These are phyloP conservation scores for Thraustochytrium sp. DNA, from an alignment of 352 stramenopile genomes.

Conservation along the genomic window DNA sequence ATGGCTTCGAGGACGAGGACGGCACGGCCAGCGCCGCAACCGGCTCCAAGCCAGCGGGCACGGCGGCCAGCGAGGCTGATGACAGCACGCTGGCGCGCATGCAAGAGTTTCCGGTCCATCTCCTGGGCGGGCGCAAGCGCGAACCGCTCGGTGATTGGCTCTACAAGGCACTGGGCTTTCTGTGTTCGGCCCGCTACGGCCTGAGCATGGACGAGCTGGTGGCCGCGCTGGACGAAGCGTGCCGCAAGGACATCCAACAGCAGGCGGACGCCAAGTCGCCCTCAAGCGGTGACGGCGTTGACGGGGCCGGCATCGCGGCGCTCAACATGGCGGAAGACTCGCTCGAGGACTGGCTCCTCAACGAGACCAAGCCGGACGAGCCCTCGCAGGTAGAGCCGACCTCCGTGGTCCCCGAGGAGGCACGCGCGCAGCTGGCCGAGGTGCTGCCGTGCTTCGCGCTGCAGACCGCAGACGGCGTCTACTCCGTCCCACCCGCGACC, in stretches of 20 bases:
- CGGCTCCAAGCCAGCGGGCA: background rate
- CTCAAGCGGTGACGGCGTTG: too few relatives aligned
- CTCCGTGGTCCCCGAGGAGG: background rate
- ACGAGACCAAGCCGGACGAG: slow-evolving; percentile 22
- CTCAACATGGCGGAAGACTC: slow-evolving; percentile 13
- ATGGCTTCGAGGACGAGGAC: slow-evolving; percentile 1
- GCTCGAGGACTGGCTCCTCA: slow-evolving; percentile 29
- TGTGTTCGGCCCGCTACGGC: background rate
- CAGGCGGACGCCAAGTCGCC: background rate
- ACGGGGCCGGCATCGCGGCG: too few relatives aligned
- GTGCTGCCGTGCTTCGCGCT: background rate
- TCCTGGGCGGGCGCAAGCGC: background rate
- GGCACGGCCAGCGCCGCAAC: background rate
- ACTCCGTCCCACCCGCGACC: background rate
- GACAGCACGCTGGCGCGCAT: background rate
- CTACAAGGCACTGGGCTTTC: background rate
- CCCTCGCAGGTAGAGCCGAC: background rate
- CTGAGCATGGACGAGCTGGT: background rate
- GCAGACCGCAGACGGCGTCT: background rate
- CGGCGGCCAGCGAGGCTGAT: background rate
- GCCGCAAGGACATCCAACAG: background rate
- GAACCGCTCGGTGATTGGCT: slow-evolving; percentile 26
- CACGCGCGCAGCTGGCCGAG: background rate
- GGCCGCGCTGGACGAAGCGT: background rate
- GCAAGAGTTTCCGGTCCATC: background rate